Evolutionary conservation across 164 flowering plant genomes (phyloP), one percentile per base, ranked within the genome.

Genomic region (Stephania yunnanensis): DNA sequence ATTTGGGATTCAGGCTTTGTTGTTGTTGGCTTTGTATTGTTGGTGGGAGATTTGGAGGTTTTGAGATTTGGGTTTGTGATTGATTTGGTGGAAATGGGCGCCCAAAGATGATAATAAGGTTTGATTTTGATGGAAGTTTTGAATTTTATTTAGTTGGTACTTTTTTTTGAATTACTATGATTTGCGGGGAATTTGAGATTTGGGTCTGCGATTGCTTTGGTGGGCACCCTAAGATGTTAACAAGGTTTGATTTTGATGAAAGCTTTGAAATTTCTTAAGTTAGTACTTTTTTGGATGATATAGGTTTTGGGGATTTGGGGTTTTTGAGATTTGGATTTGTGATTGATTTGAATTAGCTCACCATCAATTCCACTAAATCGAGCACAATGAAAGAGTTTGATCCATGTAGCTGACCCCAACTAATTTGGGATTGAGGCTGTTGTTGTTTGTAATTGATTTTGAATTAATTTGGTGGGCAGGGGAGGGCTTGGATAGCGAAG

Each of bases 71-170:
- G n/a, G n/a, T n/a, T n/a, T n/a, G n/a, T n/a, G n/a, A n/a, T 25
- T 25, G 25, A 25, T 25, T 25, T 25, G 25, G 25, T 25, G 25
- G 25, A 25, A 25, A 25, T 25, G 25, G 25, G 25, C 25, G 25
- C 74, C 89, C 31, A 88, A 73, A 82, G 90, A 95, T 79, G 77
- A 78, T 5, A 84, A 86, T 53, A 92, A 86, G 97, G 99, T 94
- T 5, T 20, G 31, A 31, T 36, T 36, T 25, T 25, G 25, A 25
- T 25, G 25, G 25, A 25, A 25, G 76, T 65, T 69, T 71, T 6
- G 15, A 10, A 25, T 20, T 46, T 31, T 70, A 11, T 71, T 45
- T 44, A 20, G 20, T 46, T 13, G 64, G 22, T 22, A 10, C 2
- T 1, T 22, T 19, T 19, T 30, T 22, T 6, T 74, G 44, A 31